Percentiles rank a stretch among this genome's conserved stretches.
Conservation (phyloP, 2,329 filamentous ascomycete species). For the Fusarium oxysporum region DNA sequence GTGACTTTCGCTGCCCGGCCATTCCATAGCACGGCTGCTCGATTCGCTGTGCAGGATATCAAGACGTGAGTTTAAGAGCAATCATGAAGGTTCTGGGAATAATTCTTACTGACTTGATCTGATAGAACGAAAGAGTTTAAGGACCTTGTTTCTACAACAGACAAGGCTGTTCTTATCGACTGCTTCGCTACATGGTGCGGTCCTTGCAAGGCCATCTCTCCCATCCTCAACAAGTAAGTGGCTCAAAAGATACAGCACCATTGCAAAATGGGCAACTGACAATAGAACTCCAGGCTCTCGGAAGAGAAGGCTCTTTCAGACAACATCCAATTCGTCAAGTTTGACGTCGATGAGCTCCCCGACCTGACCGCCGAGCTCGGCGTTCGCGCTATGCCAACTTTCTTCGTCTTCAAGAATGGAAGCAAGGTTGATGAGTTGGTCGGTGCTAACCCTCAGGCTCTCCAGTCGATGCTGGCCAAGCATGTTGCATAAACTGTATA, state of each 20-base stretch:
- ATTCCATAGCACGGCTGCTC: slow-evolving; percentile 54
- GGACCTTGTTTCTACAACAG: slow-evolving; percentile 59
- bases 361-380: slow-evolving; percentile 81
- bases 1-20: slow-evolving; percentile 27
- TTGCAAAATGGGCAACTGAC: background rate
- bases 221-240: slow-evolving; percentile 64
- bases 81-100: background rate
- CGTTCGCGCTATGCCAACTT: slow-evolving; percentile 93
- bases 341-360: slow-evolving; percentile 87
- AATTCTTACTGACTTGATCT: background rate
- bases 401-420: slow-evolving; percentile 85
- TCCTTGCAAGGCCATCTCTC: slow-evolving; percentile 92
- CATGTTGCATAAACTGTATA: slow-evolving; percentile 12
- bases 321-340: slow-evolving; percentile 81
- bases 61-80: slow-evolving; percentile 48
- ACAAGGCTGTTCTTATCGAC: slow-evolving; percentile 80
- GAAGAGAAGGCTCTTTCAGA: slow-evolving; percentile 61
- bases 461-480: slow-evolving; percentile 34
- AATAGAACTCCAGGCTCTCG: slow-evolving; percentile 35
- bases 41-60: slow-evolving; percentile 60
- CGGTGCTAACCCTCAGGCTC: slow-evolving; percentile 76
- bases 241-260: background rate
- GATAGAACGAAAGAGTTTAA: slow-evolving; percentile 70
- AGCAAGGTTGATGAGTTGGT: slow-evolving; percentile 79
- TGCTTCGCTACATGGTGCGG: slow-evolving; percentile 78